Conservation (phyloP, 352 stramenopile genomes). For the Globisporangium recalcitrans region DNA sequence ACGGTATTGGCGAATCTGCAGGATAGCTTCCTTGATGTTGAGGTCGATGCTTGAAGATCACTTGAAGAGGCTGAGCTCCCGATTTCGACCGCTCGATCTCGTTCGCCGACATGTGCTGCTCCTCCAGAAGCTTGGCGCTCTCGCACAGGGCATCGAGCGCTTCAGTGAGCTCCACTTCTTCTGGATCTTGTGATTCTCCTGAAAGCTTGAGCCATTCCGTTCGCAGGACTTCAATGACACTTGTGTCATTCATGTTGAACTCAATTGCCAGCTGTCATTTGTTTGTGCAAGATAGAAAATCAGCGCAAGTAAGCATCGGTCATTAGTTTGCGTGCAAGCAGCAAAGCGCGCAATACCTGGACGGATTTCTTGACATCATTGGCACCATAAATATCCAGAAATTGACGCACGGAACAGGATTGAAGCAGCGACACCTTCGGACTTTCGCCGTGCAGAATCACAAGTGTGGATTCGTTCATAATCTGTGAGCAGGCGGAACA, state of each 20-base stretch:
- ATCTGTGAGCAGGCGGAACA: slow-evolving; percentile 32
- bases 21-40: slow-evolving; percentile 26
- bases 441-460: slow-evolving; percentile 67
- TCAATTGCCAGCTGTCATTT: slow-evolving; percentile 60
- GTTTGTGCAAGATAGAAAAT: not conserved
- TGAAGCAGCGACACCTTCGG: slow-evolving; percentile 72
- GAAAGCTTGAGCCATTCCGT: slow-evolving; percentile 40
- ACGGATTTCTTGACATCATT: slow-evolving; percentile 59
- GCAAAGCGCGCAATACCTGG: slow-evolving; percentile 34
- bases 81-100: slow-evolving; percentile 29
- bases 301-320: not conserved
- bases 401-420: slow-evolving; percentile 65
- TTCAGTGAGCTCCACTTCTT: slow-evolving; percentile 32
- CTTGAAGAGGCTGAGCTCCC: slow-evolving; percentile 47
- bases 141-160: slow-evolving; percentile 43
- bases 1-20: slow-evolving; percentile 9
- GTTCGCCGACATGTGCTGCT: slow-evolving; percentile 32
- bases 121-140: slow-evolving; percentile 44
- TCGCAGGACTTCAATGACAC: slow-evolving; percentile 43
- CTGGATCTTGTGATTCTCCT: slow-evolving; percentile 14
- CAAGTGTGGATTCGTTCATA: slow-evolving; percentile 56
- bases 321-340: too few species aligned
- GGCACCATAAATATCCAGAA: slow-evolving; percentile 62
- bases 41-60: slow-evolving; percentile 83
- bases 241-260: slow-evolving; percentile 64